phyloP scores from a whole-genome alignment of 2,329 filamentous ascomycete genomes.

The Gnomoniopsis sp. region DNA sequence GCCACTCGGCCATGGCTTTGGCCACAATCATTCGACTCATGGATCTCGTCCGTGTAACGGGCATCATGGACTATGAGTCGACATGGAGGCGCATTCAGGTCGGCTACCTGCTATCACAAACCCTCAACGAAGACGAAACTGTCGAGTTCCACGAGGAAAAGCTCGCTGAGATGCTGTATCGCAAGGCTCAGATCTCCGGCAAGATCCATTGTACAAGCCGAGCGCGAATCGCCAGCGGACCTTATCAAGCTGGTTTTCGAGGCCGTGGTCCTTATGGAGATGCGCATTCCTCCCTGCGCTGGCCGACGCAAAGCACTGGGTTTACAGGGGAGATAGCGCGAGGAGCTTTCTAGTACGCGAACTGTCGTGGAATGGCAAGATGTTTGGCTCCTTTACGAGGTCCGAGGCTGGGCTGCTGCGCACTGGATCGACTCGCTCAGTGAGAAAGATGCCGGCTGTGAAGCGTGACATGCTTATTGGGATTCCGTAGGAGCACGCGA shows the following conservation, averaged over 20 bases:
- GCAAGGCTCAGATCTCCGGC: too few relatives aligned
- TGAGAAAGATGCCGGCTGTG: too few relatives aligned
- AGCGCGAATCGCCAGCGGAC: not conserved
- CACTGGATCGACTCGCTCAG: not conserved
- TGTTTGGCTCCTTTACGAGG: not conserved
- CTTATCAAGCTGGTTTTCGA: not conserved
- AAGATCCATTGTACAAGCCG: too few relatives aligned
- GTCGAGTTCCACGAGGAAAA: not conserved
- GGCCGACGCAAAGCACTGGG: too few relatives aligned
- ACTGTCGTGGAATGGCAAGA: not conserved
- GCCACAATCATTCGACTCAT: not conserved
- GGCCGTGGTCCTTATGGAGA: not conserved
- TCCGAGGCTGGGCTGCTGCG: not conserved
- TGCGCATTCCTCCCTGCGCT: not conserved
- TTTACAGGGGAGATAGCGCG: not conserved
- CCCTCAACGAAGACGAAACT: not conserved
- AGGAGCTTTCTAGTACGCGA: not conserved
- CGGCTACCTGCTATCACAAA: not conserved
- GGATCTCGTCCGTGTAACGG: not conserved
- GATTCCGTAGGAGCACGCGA: not conserved
- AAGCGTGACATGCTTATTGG: not conserved
- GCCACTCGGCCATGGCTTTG: not conserved
- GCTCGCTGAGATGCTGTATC: too few relatives aligned
- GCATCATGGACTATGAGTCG: not conserved
- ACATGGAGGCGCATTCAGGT: not conserved